Evolutionary conservation across 1,284 basidiomycete genomes (phyloP), one percentile per base, ranked within the genome.

Genomic region (Ustilago crameri): DNA sequence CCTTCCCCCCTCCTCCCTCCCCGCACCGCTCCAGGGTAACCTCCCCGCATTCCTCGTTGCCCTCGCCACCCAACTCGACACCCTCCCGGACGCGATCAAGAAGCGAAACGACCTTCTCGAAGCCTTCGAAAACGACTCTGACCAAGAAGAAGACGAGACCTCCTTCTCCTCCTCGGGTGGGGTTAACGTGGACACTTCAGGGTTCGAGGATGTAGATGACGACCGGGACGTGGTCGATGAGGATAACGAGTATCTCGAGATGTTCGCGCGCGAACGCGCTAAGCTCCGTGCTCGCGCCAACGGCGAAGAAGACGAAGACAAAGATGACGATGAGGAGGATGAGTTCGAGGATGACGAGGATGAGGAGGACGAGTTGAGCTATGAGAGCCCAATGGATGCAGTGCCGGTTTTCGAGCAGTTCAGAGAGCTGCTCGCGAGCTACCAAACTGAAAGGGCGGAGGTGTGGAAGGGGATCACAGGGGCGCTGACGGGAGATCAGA

Each of bases 161-260:
- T 60, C 60, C 2, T 64, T 67, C 24, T 63, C 63, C 10, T 55
- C 51, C 15, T 49, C 60, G 9, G 60, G 52, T 15, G 60, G 50
- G 14, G 30, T 57, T 32, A 49, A 45, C n/a, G 56, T 67, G 24
- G 58, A 68, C 42, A 32, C 67, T 2, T 47, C 49, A 12, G 61
- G 48, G 3, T 67, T 40, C 30, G 65, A 66, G 20, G 77, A 81
- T 26, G 74, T 71, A 5, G 80, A 80, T 37, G 78, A 78, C 48
- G 79, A 80, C 51, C 63, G 55, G 18, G 81, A 83, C 41, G 75
- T 82, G 8, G 62, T 77, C 24, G 81, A 82, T 55, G 79, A 82
- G 53, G 81, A 82, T 32, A 82, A 81, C 67, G 77, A 81, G 54
- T 82, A 82, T 46, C 63, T 82, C 44, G 80, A 83, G 69, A 64